Evolutionary conservation across 2,329 filamentous ascomycete genomes (phyloP).

Genomic region (Arthrinium puccinioides): DNA sequence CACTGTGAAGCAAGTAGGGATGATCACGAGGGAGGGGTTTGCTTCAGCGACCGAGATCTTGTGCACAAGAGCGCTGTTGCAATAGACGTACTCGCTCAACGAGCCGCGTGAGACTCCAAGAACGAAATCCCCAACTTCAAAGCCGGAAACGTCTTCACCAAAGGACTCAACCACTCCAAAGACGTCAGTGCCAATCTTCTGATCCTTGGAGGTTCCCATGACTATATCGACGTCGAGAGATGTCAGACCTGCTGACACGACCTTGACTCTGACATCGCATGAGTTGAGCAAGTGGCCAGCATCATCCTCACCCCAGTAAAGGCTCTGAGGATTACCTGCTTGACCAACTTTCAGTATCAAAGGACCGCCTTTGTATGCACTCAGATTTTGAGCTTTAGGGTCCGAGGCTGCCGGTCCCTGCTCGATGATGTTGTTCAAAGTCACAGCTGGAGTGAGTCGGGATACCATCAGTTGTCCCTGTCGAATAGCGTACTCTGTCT

Average conservation of each 20-base stretch:
- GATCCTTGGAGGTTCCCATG: conserved; percentile 23
- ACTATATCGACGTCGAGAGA: conserved; percentile 28
- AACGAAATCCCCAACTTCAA: conserved; percentile 33
- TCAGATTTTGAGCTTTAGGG: conserved; percentile 6
- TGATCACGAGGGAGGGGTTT: conserved; percentile 11
- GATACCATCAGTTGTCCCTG: conserved; percentile 33
- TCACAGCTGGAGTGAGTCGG: conserved; percentile 30
- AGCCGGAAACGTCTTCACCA: conserved; percentile 22
- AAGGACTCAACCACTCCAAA: conserved; percentile 27
- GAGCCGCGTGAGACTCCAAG: conserved; percentile 29
- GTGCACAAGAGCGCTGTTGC: conserved; percentile 29
- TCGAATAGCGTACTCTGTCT: conserved; percentile 37
- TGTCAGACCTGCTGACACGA: conserved; percentile 26
- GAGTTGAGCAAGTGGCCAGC: no score
- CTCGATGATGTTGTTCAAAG: conserved; percentile 39
- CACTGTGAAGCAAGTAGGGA: conserved; percentile 31
- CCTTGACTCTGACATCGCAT: conserved; percentile 35
- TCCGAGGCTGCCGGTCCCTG: conserved; percentile 8
- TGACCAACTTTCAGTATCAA: conserved; percentile 9
- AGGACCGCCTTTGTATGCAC: no score
- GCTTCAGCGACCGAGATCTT: conserved; percentile 10
- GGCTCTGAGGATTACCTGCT: conserved; percentile 3
- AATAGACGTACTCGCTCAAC: conserved; percentile 24
- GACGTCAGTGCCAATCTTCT: conserved; percentile 32
- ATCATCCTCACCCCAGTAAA: conserved; percentile 12